Conservation (phyloP, 768 basidiomycete species). For the Hericium coralloides region DNA sequence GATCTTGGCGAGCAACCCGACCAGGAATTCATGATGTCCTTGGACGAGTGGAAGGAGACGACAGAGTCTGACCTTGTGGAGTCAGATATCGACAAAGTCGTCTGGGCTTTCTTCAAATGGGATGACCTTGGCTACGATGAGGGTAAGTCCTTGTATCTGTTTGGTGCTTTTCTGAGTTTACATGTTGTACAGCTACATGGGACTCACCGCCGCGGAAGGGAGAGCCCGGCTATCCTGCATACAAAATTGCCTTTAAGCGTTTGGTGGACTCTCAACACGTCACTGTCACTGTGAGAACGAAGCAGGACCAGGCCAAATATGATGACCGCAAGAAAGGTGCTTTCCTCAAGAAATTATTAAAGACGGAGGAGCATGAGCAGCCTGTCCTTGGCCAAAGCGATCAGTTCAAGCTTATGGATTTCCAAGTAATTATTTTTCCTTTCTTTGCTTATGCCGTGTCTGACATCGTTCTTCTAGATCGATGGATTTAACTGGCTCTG, state of each 20-base stretch:
- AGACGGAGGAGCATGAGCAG: constrained; percentile 31
- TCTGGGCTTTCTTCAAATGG: constrained; percentile 92
- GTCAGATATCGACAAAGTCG: constrained; percentile 50
- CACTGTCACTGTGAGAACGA: constrained; percentile 41
- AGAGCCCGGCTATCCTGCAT: constrained; percentile 54
- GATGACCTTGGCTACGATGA: constrained; percentile 87
- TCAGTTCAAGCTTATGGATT: constrained; percentile 70
- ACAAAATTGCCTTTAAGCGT: constrained; percentile 53
- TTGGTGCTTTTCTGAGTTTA: constrained; percentile 4
- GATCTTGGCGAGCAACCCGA: constrained; percentile 59
- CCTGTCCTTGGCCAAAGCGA: constrained; percentile 60
- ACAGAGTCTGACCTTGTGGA: constrained; percentile 31
- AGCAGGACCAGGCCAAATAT: constrained; percentile 30
- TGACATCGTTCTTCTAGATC: constrained; percentile 31
- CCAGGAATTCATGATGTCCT: constrained; percentile 41
- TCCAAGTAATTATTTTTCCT: constrained; percentile 49
- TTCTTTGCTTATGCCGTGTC: not conserved
- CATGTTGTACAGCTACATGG: constrained; percentile 65
- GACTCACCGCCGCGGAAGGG: constrained; percentile 70
- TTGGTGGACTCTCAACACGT: constrained; percentile 59
- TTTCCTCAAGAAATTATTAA: constrained; percentile 36
- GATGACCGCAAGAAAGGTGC: constrained; percentile 49
- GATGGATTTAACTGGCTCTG: constrained; percentile 81
- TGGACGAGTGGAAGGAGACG: constrained; percentile 52
- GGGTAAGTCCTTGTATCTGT: constrained; percentile 38